These are phyloP conservation scores for Candida fluviatilis DNA, from an alignment of 805 yeast species.

Conservation along the genomic window DNA sequence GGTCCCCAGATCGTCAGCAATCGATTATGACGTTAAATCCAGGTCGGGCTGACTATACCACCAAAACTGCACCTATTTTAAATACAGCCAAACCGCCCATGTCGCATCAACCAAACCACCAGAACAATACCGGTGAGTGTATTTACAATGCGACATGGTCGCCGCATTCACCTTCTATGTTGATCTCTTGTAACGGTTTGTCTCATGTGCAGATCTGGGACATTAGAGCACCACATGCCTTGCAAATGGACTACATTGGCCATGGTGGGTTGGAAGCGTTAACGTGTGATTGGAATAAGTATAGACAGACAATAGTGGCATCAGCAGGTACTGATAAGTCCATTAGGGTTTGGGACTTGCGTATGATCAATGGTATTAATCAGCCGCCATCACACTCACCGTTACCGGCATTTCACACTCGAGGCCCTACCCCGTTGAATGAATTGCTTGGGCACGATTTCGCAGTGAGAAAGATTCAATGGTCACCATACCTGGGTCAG, in stretches of 20 bases:
- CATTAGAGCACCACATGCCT: slow-evolving; percentile 60
- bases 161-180: slow-evolving; percentile 73
- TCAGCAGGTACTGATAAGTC: slow-evolving; percentile 90
- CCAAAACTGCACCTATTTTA: slow-evolving; percentile 22
- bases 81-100: slow-evolving; percentile 22
- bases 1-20: slow-evolving; percentile 60
- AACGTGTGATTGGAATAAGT: slow-evolving; percentile 87
- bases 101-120: slow-evolving; percentile 34
- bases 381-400: slow-evolving; percentile 34
- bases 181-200: slow-evolving; percentile 70
- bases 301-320: slow-evolving; percentile 72
- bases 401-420: slow-evolving; percentile 37
- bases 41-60: slow-evolving; percentile 20
- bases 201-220: slow-evolving; percentile 83
- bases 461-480: slow-evolving; percentile 75
- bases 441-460: slow-evolving; percentile 84
- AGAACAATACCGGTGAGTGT: slow-evolving; percentile 48
- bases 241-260: slow-evolving; percentile 58
- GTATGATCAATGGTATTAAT: slow-evolving; percentile 52
- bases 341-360: slow-evolving; percentile 81
- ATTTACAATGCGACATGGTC: slow-evolving; percentile 78
- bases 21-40: slow-evolving; percentile 54
- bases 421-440: slow-evolving; percentile 67
- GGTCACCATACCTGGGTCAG: slow-evolving; percentile 86
- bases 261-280: slow-evolving; percentile 81